Conservation (phyloP, 768 basidiomycete species). For the Infundibulicybe gibba region DNA sequence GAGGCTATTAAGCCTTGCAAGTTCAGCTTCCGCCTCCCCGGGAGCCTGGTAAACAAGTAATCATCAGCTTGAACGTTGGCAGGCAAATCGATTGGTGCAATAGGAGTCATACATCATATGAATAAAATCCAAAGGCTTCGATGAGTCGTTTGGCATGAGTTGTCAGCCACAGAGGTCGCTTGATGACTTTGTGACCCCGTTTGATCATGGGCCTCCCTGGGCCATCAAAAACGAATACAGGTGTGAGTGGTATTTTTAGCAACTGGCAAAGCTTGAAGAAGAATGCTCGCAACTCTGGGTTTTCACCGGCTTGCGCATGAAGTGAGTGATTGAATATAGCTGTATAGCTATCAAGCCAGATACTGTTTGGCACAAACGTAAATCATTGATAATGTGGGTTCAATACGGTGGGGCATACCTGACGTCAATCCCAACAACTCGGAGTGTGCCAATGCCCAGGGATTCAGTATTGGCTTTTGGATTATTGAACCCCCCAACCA, state of each 20-base stretch:
- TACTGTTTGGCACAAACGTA: not conserved
- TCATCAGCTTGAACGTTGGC: not conserved
- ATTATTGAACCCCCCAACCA: not conserved
- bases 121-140: conserved; percentile 43
- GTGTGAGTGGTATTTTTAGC: conserved; percentile 20
- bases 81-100: too few relatives aligned
- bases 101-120: conserved; percentile 2
- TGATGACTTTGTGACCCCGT: conserved; percentile 21
- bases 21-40: conserved; percentile 78
- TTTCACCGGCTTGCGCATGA: not conserved
- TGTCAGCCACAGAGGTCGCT: not conserved
- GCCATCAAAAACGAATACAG: conserved; percentile 46
- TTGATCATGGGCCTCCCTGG: conserved; percentile 33
- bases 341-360: not conserved
- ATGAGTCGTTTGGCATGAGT: conserved; percentile 17
- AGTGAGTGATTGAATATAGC: not conserved
- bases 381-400: not conserved
- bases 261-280: conserved; percentile 1
- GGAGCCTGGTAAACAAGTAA: conserved; percentile 42
- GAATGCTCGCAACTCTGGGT: not conserved
- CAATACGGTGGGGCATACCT: not conserved
- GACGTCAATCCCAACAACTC: not conserved
- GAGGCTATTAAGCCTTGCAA: conserved; percentile 55
- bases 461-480: too few relatives aligned
- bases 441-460: too few relatives aligned